A percentile compares a stretch with the other conserved stretches of the same genome.
phyloP scores from a whole-genome alignment of 2,329 filamentous ascomycete genomes.

The Ambrosiella xylebori region DNA sequence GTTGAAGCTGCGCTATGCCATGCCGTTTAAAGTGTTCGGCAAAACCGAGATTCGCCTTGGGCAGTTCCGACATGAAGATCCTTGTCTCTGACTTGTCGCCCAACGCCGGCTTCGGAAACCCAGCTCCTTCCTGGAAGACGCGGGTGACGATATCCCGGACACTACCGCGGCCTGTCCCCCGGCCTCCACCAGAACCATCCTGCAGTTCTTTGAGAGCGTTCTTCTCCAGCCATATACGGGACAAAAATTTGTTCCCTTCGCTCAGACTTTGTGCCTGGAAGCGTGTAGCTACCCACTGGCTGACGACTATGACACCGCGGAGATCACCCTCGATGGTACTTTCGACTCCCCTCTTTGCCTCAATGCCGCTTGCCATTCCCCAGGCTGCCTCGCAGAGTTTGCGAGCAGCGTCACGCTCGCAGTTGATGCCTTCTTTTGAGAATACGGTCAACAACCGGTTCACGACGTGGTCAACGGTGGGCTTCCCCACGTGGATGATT shows the following conservation, averaged over 20 bases:
- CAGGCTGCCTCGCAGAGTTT: slow-evolving; percentile 70
- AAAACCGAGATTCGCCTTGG: slow-evolving; percentile 47
- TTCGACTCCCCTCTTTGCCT: slow-evolving; percentile 50
- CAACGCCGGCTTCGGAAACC: slow-evolving; percentile 46
- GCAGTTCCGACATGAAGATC: slow-evolving; percentile 31
- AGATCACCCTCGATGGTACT: slow-evolving; percentile 56
- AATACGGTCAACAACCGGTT: slow-evolving; percentile 69
- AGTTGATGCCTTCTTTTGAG: slow-evolving; percentile 71
- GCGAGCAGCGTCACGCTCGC: slow-evolving; percentile 75
- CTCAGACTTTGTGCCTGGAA: slow-evolving; percentile 33
- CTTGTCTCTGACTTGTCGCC: slow-evolving; percentile 15
- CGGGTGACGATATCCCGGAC: slow-evolving; percentile 58
- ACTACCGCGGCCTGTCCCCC: slow-evolving; percentile 55
- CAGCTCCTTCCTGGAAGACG: slow-evolving; percentile 64
- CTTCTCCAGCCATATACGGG: slow-evolving; percentile 59
- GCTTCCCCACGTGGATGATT: slow-evolving; percentile 79
- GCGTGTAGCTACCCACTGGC: slow-evolving; percentile 68
- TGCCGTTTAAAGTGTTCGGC: slow-evolving; percentile 55
- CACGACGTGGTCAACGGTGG: slow-evolving; percentile 71
- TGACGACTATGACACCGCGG: slow-evolving; percentile 68
- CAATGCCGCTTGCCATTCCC: slow-evolving; percentile 58
- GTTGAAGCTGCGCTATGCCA: slow-evolving; percentile 51
- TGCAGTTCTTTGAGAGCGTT: slow-evolving; percentile 51
- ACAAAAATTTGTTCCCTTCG: slow-evolving; percentile 32
- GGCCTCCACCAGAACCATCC: slow-evolving; percentile 52